phyloP scores from a whole-genome alignment of 768 basidiomycete genomes.

The Russula ochroleuca region DNA sequence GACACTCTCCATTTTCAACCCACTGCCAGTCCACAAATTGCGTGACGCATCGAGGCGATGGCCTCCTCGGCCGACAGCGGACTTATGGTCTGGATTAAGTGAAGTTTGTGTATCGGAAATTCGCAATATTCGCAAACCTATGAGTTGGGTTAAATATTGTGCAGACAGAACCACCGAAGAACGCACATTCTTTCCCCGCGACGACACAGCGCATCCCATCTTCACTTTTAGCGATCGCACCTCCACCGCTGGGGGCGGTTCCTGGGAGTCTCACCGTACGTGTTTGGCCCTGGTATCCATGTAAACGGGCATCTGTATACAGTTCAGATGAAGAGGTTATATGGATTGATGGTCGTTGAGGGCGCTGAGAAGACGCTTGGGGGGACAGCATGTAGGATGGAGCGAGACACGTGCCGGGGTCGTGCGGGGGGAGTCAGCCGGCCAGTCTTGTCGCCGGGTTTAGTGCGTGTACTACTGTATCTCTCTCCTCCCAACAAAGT shows the following conservation, averaged over 20 bases:
- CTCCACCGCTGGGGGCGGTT: constrained; percentile 59
- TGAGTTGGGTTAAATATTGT: neutral
- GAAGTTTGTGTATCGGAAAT: constrained; percentile 47
- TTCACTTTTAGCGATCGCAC: constrained; percentile 61
- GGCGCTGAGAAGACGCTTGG: constrained; percentile 15
- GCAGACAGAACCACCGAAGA: neutral
- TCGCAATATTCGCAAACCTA: constrained; percentile 41
- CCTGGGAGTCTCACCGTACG: constrained; percentile 57
- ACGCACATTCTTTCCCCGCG: constrained; percentile 73
- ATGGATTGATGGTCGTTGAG: constrained; percentile 21
- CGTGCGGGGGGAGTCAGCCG: neutral
- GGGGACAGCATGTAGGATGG: constrained; percentile 12
- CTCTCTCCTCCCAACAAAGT: neutral
- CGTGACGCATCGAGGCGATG: constrained; percentile 66
- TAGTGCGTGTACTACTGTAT: neutral
- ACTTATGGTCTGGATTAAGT: constrained; percentile 36
- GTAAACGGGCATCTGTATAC: constrained; percentile 43
- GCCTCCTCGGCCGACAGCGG: constrained; percentile 60
- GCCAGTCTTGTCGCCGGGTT: neutral
- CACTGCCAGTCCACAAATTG: constrained; percentile 75
- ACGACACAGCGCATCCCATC: constrained; percentile 67
- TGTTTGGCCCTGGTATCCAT: constrained; percentile 43
- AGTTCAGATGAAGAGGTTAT: constrained; percentile 20
- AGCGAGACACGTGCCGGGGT: constrained; percentile 1
- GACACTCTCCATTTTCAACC: constrained; percentile 72